These are phyloP conservation scores for Chaetomium sp. DNA, from an alignment of 2,329 filamentous ascomycete genomes.

Conservation along the genomic window DNA sequence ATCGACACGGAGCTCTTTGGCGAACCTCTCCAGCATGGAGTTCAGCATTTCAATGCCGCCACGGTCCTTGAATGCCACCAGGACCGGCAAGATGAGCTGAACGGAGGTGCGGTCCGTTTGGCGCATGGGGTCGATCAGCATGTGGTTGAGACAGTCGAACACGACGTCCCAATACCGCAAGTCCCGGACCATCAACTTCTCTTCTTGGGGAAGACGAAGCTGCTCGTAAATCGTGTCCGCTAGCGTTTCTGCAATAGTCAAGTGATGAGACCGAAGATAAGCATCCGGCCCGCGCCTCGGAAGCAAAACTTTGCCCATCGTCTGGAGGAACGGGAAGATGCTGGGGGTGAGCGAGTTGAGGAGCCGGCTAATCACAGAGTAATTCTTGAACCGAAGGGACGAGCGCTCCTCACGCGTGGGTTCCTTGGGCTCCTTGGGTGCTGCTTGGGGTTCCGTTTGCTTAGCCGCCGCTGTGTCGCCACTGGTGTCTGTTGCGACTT, in stretches of 20 bases:
- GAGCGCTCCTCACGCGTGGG: conserved; percentile 39
- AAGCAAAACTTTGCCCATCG: conserved; percentile 73
- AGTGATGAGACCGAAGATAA: conserved; percentile 47
- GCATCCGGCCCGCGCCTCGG: conserved; percentile 66
- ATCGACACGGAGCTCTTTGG: conserved; percentile 45
- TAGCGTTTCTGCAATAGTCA: conserved; percentile 57
- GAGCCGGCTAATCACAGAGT: conserved; percentile 66
- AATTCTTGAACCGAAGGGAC: conserved; percentile 59
- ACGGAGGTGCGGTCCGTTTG: conserved; percentile 43
- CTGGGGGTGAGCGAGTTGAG: conserved; percentile 72
- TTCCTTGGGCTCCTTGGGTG: conserved; percentile 36
- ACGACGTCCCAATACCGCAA: conserved; percentile 79
- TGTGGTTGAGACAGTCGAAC: conserved; percentile 68
- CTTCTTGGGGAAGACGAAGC: conserved; percentile 41
- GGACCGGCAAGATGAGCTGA: conserved; percentile 64
- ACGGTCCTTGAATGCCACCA: conserved; percentile 79
- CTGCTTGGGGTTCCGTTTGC: conserved; percentile 17
- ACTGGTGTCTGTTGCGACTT: conserved; percentile 11
- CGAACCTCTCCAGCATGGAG: conserved; percentile 63
- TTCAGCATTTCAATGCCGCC: conserved; percentile 71
- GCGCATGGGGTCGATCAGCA: conserved; percentile 62
- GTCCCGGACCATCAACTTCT: conserved; percentile 51
- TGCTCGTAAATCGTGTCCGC: conserved; percentile 65
- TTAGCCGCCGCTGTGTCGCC: conserved; percentile 16
- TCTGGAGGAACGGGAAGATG: conserved; percentile 80